A percentile compares a stretch with the other conserved stretches of the same genome.
Evolutionary conservation across 352 stramenopile genomes (phyloP).

Genomic region (Pythium utonaiense): DNA sequence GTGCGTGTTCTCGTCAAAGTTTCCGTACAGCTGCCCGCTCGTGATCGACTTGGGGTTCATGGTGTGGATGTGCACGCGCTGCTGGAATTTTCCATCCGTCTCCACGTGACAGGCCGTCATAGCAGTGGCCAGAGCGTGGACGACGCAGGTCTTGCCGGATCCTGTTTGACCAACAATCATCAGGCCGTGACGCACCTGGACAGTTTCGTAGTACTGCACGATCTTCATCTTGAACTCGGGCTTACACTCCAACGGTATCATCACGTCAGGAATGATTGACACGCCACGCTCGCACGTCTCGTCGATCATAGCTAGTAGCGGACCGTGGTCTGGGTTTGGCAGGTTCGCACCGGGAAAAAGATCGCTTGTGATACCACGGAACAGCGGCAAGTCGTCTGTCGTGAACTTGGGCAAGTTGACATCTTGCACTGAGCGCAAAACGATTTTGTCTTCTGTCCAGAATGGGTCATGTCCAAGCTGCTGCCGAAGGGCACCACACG

Average conservation of each 20-base stretch:
- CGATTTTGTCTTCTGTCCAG: constrained; percentile 91
- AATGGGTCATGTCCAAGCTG: constrained; percentile 86
- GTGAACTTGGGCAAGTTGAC: constrained; percentile 95
- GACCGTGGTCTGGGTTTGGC: constrained; percentile 81
- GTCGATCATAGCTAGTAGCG: constrained; percentile 80
- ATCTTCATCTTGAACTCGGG: constrained; percentile 87
- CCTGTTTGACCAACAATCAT: constrained; percentile 95
- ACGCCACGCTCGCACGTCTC: constrained; percentile 69
- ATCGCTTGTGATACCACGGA: constrained; percentile 92
- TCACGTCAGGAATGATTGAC: constrained; percentile 50
- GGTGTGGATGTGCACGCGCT: constrained; percentile 73
- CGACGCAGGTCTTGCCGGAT: constrained; percentile 92
- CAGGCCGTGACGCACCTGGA: constrained; percentile 92
- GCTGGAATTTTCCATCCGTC: constrained; percentile 50
- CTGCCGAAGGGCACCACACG: constrained; percentile 88
- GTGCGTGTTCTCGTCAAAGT: constrained; percentile 93
- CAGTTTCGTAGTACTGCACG: constrained; percentile 95
- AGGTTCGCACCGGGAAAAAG: constrained; percentile 89
- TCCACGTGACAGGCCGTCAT: constrained; percentile 72
- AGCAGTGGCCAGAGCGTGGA: constrained; percentile 73
- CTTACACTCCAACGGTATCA: constrained; percentile 69
- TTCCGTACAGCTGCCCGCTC: constrained; percentile 92
- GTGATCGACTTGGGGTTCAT: constrained; percentile 96
- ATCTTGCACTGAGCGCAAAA: constrained; percentile 90
- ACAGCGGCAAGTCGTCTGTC: constrained; percentile 91